Percentiles rank a stretch among this genome's conserved stretches.
Conservation (phyloP, 352 stramenopile species). For the Globisporangium recalcitrans region DNA sequence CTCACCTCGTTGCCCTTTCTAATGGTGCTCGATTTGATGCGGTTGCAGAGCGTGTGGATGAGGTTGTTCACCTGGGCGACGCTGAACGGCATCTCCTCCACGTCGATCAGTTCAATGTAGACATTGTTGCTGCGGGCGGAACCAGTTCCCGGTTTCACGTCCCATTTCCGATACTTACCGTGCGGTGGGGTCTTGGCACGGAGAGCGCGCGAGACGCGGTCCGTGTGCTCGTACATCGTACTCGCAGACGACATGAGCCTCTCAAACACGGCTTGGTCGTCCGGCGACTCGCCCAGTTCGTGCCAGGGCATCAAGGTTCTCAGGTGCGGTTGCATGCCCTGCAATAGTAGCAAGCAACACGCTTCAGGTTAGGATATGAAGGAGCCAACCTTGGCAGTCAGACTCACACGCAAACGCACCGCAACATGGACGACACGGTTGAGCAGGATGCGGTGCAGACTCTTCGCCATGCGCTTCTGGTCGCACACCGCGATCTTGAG, state of each 20-base stretch:
- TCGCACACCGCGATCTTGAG: neutral
- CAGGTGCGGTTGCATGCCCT: constrained; percentile 2
- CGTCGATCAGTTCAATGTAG: constrained; percentile 6
- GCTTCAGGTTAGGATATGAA: neutral
- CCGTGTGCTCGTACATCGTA: constrained; percentile 5
- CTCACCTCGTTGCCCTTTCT: neutral
- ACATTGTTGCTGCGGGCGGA: neutral
- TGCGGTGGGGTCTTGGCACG: neutral
- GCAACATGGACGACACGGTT: neutral
- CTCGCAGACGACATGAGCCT: constrained; percentile 1
- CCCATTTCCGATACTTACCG: constrained; percentile 1
- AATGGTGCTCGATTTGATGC: constrained; percentile 1
- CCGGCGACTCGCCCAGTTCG: constrained; percentile 4
- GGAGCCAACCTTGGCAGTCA: neutral
- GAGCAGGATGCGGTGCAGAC: constrained; percentile 7
- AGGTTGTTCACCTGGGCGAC: constrained; percentile 8
- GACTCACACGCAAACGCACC: neutral
- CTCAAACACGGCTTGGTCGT: neutral
- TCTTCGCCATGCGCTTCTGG: constrained; percentile 7
- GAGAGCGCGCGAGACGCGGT: neutral
- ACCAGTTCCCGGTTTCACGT: neutral
- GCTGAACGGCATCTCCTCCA: constrained; percentile 10
- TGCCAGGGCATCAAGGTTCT: constrained; percentile 4
- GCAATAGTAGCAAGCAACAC: neutral
- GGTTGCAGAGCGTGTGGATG: neutral